Evolutionary conservation across 345 rosid genomes (phyloP).

Genomic region (Erodium maritimum): DNA sequence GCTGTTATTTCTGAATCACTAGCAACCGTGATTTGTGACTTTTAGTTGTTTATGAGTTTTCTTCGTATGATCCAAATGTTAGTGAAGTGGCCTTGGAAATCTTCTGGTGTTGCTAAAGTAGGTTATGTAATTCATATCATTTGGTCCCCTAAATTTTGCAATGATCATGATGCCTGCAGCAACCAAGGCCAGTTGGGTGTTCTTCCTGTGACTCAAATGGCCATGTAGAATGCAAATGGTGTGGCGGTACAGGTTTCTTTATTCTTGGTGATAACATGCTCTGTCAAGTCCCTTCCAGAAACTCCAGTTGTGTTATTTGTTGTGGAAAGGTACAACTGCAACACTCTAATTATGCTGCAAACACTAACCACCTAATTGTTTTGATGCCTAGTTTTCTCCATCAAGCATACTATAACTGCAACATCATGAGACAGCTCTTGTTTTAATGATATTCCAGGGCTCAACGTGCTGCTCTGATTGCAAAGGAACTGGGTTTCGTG

Average conservation of each 20-base stretch:
- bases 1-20: too few relatives aligned
- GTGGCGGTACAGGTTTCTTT: constrained; percentile 86
- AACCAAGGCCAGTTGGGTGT: constrained; percentile 71
- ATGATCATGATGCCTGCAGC: constrained; percentile 30
- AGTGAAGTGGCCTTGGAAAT: neutral
- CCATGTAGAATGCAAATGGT: constrained; percentile 81
- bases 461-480: constrained; percentile 55
- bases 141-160: neutral
- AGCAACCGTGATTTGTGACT: neutral
- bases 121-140: neutral
- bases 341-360: neutral
- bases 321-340: constrained; percentile 35
- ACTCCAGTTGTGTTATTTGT: constrained; percentile 72
- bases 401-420: neutral
- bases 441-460: constrained; percentile 36
- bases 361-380: neutral
- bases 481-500: constrained; percentile 94
- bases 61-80: neutral
- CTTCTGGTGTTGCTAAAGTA: neutral
- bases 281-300: constrained; percentile 85
- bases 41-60: neutral
- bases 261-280: constrained; percentile 85
- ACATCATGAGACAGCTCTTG: neutral
- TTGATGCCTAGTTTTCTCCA: neutral
- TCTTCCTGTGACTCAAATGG: constrained; percentile 60